phyloP scores from a whole-genome alignment of 176 grass and related monocot genomes.

The Coix lacrymajobi region DNA sequence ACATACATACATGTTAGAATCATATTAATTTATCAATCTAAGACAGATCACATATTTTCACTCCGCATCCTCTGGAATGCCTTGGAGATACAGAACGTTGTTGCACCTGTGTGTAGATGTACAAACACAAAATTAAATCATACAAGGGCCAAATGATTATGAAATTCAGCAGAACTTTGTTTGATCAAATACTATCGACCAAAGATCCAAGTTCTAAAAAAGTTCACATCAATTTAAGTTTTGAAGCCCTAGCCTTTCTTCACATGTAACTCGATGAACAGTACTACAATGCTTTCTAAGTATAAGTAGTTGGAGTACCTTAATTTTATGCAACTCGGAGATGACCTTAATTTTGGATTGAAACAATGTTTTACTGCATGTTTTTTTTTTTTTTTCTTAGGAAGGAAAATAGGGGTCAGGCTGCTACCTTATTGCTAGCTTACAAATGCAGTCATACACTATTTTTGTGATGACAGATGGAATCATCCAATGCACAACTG shows the following conservation, averaged over 20 bases:
- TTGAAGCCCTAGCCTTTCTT: neutral
- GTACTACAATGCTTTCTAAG: neutral
- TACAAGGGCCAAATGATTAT: neutral
- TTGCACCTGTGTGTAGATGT: slow-evolving; percentile 50
- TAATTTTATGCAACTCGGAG: too few relatives aligned
- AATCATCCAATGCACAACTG: too few relatives aligned
- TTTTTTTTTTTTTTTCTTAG: too few relatives aligned
- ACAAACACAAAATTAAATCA: slow-evolving; percentile 2
- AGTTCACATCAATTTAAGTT: neutral
- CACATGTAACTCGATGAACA: neutral
- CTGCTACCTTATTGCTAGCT: too few relatives aligned
- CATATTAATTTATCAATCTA: slow-evolving; percentile 2
- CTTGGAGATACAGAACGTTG: slow-evolving; percentile 66
- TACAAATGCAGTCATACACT: too few relatives aligned
- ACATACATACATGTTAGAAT: neutral
- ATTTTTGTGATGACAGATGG: too few relatives aligned
- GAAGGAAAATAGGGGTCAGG: too few relatives aligned
- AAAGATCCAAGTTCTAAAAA: neutral
- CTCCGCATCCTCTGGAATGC: slow-evolving; percentile 63
- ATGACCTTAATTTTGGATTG: too few relatives aligned
- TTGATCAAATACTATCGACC: neutral
- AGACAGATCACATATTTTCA: slow-evolving; percentile 15
- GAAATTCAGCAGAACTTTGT: neutral
- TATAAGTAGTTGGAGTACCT: neutral
- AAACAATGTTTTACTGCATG: too few relatives aligned